These are phyloP conservation scores for Candida methanosorbosa DNA, from an alignment of 805 yeast genomes.

Conservation along the genomic window DNA sequence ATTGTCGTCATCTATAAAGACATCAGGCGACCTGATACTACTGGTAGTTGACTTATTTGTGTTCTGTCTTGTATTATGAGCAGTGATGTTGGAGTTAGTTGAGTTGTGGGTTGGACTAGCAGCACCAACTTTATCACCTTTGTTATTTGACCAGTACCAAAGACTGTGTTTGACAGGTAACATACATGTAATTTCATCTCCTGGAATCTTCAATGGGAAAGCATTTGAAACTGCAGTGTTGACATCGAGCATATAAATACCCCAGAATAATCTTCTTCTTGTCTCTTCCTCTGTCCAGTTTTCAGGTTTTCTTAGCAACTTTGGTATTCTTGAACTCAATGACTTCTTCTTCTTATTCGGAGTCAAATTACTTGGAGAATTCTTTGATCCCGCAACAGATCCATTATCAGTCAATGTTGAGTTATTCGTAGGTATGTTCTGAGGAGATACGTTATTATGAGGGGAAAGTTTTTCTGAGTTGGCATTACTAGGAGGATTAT, in stretches of 20 bases:
- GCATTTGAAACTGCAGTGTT: constrained; percentile 29
- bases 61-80: neutral
- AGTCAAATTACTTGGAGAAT: neutral
- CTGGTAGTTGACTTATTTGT: neutral
- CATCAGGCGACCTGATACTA: constrained; percentile 1
- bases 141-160: constrained; percentile 8
- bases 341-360: neutral
- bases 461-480: neutral
- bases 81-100: neutral
- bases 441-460: neutral
- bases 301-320: constrained; percentile 13
- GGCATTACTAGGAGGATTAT: neutral
- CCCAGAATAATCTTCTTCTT: constrained; percentile 26
- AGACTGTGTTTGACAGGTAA: constrained; percentile 9
- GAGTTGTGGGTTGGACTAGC: neutral
- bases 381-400: neutral
- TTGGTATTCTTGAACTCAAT: constrained; percentile 9
- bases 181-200: constrained; percentile 9
- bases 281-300: constrained; percentile 31
- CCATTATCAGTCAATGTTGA: neutral
- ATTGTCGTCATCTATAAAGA: constrained; percentile 3
- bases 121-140: neutral
- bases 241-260: constrained; percentile 26
- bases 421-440: neutral
- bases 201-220: constrained; percentile 16